Evolutionary conservation across 2,329 filamentous ascomycete species (phyloP), one percentile per base, ranked within the genome.

Genomic region (Colletotrichum caudatum): DNA sequence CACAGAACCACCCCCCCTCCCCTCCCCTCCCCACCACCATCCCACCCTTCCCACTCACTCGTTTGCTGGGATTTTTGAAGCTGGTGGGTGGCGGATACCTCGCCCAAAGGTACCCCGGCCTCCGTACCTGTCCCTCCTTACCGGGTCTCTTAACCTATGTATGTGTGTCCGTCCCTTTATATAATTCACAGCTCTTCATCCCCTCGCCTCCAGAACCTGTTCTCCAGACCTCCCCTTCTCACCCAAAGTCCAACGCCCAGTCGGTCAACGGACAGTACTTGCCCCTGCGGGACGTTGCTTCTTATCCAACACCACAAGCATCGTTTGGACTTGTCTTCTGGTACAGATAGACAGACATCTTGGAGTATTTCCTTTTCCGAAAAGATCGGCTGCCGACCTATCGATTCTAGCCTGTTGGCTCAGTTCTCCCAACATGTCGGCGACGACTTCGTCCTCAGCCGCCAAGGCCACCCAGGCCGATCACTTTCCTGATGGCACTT

Each of bases 401-500:
- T 23, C 35, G 46, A 44, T 37, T 18, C 37, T 46, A 63, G 65
- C 53, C 59, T 29, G 12, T 58, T 62, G 66, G 56, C 66, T 44
- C n/a, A 50, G 20, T 44, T 18, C 14, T 37, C 44, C 70, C 66
- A 72, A 65, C 33, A 72, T 72, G 51, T 56, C 62, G 66, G 70
- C 70, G 66, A 61, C 67, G 56, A 71, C 70, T 56, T 80, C 84
- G 74, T 80, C 83, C 66, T 81, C 84, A 44, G 78, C 82, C 68
- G 76, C 81, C 71, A 80, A 81, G 74, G 79, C 80, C 69, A 73
- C 70, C 58, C 72, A 83, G 80, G 82, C 83, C 73, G 79, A 82
- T 73, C 80, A 82, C 77, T 82, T 85, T 74, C 80, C 83, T 37
- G 87, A 89, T 77, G 87, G 87, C 80, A 89, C 87, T 62, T 85